These are phyloP conservation scores for Wallemia hederae DNA, from an alignment of 1,284 basidiomycete genomes.

Conservation along the genomic window DNA sequence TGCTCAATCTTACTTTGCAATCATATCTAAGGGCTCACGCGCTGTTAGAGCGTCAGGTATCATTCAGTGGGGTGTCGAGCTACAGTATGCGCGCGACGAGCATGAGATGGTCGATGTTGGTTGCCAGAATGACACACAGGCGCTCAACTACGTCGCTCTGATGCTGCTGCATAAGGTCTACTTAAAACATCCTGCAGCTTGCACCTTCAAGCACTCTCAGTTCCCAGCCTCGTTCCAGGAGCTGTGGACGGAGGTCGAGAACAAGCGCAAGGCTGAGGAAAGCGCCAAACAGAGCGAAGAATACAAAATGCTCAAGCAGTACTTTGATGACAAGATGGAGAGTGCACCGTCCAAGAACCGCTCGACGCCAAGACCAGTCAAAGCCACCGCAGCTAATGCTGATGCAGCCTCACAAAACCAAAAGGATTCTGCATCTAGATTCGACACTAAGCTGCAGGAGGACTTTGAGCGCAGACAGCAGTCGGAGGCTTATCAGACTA, in stretches of 20 bases:
- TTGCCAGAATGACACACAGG: slow-evolving; percentile 45
- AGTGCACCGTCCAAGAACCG: slow-evolving; percentile 5
- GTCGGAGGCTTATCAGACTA: slow-evolving; percentile 44
- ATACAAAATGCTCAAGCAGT: slow-evolving; percentile 37
- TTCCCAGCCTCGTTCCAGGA: slow-evolving; percentile 61
- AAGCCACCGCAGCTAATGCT: background rate
- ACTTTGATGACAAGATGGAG: slow-evolving; percentile 29
- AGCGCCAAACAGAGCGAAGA: slow-evolving; percentile 33
- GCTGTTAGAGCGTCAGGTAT: slow-evolving; percentile 38
- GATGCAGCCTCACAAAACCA: background rate
- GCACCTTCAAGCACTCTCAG: slow-evolving; percentile 19
- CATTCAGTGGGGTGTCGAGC: slow-evolving; percentile 30
- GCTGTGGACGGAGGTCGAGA: slow-evolving; percentile 75
- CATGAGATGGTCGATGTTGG: slow-evolving; percentile 66
- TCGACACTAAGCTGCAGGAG: slow-evolving; percentile 19
- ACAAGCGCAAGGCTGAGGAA: slow-evolving; percentile 28
- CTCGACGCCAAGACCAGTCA: slow-evolving; percentile 3
- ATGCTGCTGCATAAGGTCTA: slow-evolving; percentile 45
- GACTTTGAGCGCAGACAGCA: slow-evolving; percentile 31
- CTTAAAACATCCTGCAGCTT: slow-evolving; percentile 11
- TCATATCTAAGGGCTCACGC: slow-evolving; percentile 33
- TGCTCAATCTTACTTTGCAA: slow-evolving; percentile 36
- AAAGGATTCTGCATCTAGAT: background rate
- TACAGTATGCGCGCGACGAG: slow-evolving; percentile 25
- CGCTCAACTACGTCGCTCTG: slow-evolving; percentile 70